phyloP scores from a whole-genome alignment of 1,284 basidiomycete genomes.

The Rugosomyces carneus region DNA sequence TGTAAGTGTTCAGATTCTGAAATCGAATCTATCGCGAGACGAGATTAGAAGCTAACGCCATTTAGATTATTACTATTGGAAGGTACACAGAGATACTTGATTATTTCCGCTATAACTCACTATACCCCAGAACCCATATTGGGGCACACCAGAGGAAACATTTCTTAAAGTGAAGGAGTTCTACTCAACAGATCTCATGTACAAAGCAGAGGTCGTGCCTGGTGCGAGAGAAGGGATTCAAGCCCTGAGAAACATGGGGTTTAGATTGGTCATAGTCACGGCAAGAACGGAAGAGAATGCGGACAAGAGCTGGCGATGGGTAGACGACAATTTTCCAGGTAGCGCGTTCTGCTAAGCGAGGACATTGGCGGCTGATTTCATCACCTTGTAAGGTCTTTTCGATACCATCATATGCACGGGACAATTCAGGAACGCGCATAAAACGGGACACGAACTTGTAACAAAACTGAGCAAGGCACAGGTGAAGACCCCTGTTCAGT shows the following conservation, averaged over 20 bases:
- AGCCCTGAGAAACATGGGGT: constrained; percentile 57
- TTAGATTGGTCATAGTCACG: constrained; percentile 68
- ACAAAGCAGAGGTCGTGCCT: constrained; percentile 47
- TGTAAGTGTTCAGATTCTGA: constrained; percentile 36
- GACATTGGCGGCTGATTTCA: neutral
- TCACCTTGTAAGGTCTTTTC: constrained; percentile 42
- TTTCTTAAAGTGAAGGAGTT: constrained; percentile 56
- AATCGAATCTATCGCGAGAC: constrained; percentile 5
- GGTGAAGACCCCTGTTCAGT: constrained; percentile 26
- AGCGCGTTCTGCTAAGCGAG: constrained; percentile 6
- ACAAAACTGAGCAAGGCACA: constrained; percentile 67
- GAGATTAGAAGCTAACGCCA: neutral
- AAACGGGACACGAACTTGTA: constrained; percentile 41
- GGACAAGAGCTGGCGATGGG: constrained; percentile 62
- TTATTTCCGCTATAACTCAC: neutral
- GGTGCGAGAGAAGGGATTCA: constrained; percentile 61
- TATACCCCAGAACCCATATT: constrained; percentile 49
- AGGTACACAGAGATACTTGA: constrained; percentile 36
- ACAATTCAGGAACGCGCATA: constrained; percentile 55
- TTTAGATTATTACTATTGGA: constrained; percentile 64
- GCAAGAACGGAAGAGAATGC: constrained; percentile 56
- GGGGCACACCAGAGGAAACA: constrained; percentile 64
- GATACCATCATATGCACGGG: constrained; percentile 72
- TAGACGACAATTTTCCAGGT: constrained; percentile 61
- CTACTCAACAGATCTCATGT: constrained; percentile 48